Evolutionary conservation across 495 filamentous ascomycete species (phyloP).

Genomic region (Aspergillus coremiiformis): DNA sequence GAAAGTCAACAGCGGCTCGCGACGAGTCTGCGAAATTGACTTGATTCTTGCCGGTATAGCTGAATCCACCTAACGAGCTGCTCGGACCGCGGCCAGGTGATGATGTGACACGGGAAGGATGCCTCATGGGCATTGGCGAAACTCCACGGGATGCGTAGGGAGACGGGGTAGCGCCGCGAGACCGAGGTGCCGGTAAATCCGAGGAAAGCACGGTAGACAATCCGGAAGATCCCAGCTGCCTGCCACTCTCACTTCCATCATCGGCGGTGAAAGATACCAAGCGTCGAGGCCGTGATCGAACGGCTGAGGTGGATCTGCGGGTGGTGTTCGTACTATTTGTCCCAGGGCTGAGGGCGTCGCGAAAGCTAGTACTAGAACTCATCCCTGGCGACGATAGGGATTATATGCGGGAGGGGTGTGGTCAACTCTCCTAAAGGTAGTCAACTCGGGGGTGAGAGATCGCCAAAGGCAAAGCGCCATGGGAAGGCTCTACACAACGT

Average conservation of each 20-base stretch:
- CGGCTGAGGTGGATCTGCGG: conserved; percentile 27
- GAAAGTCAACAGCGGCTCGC: conserved; percentile 33
- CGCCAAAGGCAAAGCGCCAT: conserved; percentile 38
- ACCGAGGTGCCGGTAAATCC: conserved; percentile 25
- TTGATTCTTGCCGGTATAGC: conserved; percentile 19
- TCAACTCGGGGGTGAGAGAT: conserved; percentile 18
- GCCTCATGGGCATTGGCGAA: conserved; percentile 43
- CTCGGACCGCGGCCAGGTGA: conserved; percentile 16
- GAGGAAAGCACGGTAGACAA: conserved; percentile 23
- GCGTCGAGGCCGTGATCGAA: conserved; percentile 40
- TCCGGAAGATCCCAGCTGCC: conserved; percentile 27
- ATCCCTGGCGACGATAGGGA: conserved; percentile 31
- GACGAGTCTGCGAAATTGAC: conserved; percentile 25
- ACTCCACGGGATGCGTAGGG: conserved; percentile 37
- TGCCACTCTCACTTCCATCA: conserved; percentile 27
- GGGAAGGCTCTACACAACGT: conserved; percentile 39
- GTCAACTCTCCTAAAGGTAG: conserved; percentile 18
- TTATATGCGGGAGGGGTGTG: conserved; percentile 13
- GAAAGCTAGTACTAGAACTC: conserved; percentile 37
- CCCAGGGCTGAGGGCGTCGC: conserved; percentile 34
- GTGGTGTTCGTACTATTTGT: conserved; percentile 26
- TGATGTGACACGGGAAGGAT: conserved; percentile 35
- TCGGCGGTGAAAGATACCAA: conserved; percentile 38
- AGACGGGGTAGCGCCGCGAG: conserved; percentile 37
- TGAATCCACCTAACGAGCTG: conserved; percentile 24